Base-by-base conservation (phyloP, 2,329 filamentous ascomycete genomes). In the Emergomyces africanus region DNA sequence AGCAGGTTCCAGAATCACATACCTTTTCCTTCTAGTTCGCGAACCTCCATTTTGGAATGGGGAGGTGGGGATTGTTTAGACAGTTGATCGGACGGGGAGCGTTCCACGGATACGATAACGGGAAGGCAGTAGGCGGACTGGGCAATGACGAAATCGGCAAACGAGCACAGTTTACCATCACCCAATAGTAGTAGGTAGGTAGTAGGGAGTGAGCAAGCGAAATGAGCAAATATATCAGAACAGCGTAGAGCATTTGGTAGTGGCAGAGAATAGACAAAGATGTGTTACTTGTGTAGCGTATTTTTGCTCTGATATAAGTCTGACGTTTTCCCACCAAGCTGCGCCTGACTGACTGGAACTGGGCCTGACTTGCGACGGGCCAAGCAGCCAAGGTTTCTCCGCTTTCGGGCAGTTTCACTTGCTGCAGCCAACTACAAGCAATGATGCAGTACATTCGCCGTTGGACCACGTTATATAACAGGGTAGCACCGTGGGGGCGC, bases 1-100 rank as follows among this genome's bases (percentile, higher is more conserved):
- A n/a, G 18, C 8, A 58, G 15, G 18, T 28, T 23, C 8, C 4
- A n/a, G 14, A 50, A 51, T 5, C 46, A 28, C 33, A 35, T 57
- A 60, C 58, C 54, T 44, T 57, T 54, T n/a, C 63, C 63, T 18
- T 59, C 54, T 25, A 64, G 50, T 48, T 64, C 63, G 23, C 44
- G 59, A 12, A 58, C 61, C 30, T 64, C 57, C 63, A 64, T 64
- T 33, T 56, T 57, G 56, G 18, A 54, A 58, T 46, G 15, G 14
- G 46, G 39, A n/a, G 6, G 18, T 15, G 20, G 23, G 39, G 30
- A 25, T 44, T 10, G 25, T 33, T 30, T 23, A 28, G n/a, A 30
- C 8, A 6, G 39, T 12, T 44, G 25, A 20, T 42, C 15, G 39
- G 14, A 18, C 37, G 39, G 54, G 20, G 37, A 14, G 39, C 8